Evolutionary conservation across 2,329 filamentous ascomycete genomes (phyloP).

Genomic region (Coniochaeta ligniaria): DNA sequence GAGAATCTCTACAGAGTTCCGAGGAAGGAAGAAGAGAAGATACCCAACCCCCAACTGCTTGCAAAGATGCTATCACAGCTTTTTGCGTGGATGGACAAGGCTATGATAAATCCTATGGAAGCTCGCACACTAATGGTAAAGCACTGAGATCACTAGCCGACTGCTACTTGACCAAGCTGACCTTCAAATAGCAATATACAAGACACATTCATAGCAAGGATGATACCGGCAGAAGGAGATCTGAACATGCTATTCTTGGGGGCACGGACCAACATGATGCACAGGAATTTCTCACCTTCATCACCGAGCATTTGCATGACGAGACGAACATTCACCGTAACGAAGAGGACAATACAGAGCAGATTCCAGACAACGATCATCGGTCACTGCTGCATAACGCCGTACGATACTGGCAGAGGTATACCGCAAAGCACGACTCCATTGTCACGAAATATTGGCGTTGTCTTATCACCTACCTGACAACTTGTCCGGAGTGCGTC

Average conservation of each 20-base stretch:
- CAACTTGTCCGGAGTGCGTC: constrained; percentile 56
- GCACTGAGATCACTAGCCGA: constrained; percentile 18
- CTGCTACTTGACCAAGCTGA: constrained; percentile 2
- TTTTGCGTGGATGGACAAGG: constrained; percentile 48
- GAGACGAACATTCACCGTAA: constrained; percentile 66
- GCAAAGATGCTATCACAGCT: constrained; percentile 52
- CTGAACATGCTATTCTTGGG: constrained; percentile 52
- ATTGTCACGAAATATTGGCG: constrained; percentile 76
- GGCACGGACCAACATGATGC: constrained; percentile 76
- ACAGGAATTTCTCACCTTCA: constrained; percentile 79
- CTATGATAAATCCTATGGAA: constrained; percentile 42
- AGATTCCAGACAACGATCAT: constrained; percentile 6
- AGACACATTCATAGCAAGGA: constrained; percentile 48
- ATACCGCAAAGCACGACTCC: constrained; percentile 63
- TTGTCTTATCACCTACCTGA: constrained; percentile 64
- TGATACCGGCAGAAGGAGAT: constrained; percentile 15
- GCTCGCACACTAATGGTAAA: constrained; percentile 50
- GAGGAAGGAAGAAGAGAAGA: constrained; percentile 51
- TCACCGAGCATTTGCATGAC: constrained; percentile 75
- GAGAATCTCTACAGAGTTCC: constrained; percentile 59
- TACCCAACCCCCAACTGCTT: constrained; percentile 50
- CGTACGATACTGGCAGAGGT: constrained; percentile 66
- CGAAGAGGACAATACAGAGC: constrained; percentile 14
- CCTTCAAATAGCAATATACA: constrained; percentile 48
- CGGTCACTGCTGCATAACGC: constrained; percentile 46